These are phyloP conservation scores for Spergularia azorica DNA, from an alignment of 179 eudicot species.

Conservation along the genomic window DNA sequence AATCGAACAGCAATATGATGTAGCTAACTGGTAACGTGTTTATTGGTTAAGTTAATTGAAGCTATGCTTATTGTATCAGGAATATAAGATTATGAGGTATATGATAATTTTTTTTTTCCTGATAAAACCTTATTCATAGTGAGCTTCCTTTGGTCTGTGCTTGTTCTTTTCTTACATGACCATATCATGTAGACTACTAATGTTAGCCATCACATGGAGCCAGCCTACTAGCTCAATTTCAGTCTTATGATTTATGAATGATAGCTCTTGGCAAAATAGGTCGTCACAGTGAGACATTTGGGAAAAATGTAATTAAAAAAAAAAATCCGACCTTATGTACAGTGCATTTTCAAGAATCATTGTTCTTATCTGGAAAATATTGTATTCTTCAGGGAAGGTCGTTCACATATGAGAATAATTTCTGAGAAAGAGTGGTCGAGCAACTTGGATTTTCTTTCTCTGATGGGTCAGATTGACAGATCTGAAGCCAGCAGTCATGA, in stretches of 20 bases:
- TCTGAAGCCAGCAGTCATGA: slow-evolving; percentile 11
- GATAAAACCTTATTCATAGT: too few relatives aligned
- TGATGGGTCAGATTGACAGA: slow-evolving; percentile 6
- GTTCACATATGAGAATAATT: slow-evolving; percentile 33
- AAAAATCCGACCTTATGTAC: neutral
- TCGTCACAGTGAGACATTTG: neutral
- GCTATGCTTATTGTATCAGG: too few relatives aligned
- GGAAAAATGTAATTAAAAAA: neutral
- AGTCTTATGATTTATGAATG: neutral
- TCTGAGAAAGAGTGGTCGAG: slow-evolving; percentile 36
- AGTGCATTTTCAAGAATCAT: neutral
- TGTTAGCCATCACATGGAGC: too few relatives aligned
- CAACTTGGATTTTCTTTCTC: slow-evolving; percentile 35
- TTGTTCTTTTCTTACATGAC: too few relatives aligned
- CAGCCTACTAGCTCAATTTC: neutral
- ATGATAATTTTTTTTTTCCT: too few relatives aligned
- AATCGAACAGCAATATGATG: neutral
- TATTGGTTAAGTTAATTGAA: too few relatives aligned
- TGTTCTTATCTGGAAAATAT: slow-evolving; percentile 12
- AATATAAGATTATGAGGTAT: too few relatives aligned
- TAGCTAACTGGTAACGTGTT: neutral
- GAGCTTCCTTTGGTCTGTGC: neutral
- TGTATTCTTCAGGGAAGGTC: slow-evolving; percentile 44
- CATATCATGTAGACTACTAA: too few relatives aligned
- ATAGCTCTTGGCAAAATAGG: neutral